A percentile compares a stretch with the other conserved stretches of the same genome.
These are phyloP conservation scores for Euphorbia schlechtendalii DNA, from an alignment of 441 rosid species.

Conservation along the genomic window DNA sequence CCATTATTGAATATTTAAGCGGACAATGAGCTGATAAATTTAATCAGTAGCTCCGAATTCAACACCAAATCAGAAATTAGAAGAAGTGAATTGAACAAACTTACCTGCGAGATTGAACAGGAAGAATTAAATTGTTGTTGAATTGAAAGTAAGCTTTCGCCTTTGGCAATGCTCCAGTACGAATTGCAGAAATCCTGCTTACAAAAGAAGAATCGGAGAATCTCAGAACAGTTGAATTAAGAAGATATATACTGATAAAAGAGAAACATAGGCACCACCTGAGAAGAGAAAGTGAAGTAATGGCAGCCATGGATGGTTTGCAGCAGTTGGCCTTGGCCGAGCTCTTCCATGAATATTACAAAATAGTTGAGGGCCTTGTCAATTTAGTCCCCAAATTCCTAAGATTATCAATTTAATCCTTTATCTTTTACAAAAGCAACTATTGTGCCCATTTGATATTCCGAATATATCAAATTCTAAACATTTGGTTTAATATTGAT, in stretches of 20 bases:
- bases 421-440: no score
- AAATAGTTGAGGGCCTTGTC: no score
- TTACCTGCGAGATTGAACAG: slow-evolving; percentile 38
- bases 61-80: not conserved
- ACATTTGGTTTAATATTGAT: no score
- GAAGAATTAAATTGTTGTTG: slow-evolving; percentile 31
- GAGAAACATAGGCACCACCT: not conserved
- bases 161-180: slow-evolving; percentile 25
- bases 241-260: not conserved
- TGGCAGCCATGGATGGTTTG: not conserved
- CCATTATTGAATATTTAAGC: not conserved
- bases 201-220: slow-evolving; percentile 3
- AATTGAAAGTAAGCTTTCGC: slow-evolving; percentile 24
- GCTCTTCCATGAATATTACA: not conserved
- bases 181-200: slow-evolving; percentile 38
- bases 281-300: not conserved
- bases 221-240: not conserved
- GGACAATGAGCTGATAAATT: not conserved
- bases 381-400: no score
- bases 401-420: no score
- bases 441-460: no score
- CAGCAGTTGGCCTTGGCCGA: not conserved
- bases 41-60: not conserved
- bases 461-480: no score
- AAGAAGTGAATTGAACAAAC: not conserved